A percentile compares a stretch with the other conserved stretches of the same genome.
phyloP scores from a whole-genome alignment of 768 basidiomycete species.

The Leccinum longicurvipes region DNA sequence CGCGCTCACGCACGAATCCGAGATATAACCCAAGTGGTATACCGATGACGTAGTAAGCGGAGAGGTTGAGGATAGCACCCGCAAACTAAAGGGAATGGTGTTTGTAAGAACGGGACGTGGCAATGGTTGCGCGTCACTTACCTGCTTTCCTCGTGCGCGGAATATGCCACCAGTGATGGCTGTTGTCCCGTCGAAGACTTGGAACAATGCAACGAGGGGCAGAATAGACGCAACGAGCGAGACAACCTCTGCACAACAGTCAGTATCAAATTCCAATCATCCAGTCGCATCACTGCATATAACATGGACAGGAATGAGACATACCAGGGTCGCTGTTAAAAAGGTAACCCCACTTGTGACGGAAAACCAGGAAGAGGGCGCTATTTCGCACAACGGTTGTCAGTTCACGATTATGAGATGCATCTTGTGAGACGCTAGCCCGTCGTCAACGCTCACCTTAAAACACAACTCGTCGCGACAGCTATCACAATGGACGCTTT shows the following conservation, averaged over 20 bases:
- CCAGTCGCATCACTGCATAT: not conserved
- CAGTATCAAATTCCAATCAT: not conserved
- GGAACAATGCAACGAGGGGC: slow-evolving; percentile 74
- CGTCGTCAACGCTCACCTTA: slow-evolving; percentile 44
- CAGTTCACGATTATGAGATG: not conserved
- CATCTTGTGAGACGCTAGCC: not conserved
- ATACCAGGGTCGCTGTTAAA: slow-evolving; percentile 69
- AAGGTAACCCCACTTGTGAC: slow-evolving; percentile 64
- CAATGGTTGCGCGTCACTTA: slow-evolving; percentile 9
- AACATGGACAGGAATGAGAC: slow-evolving; percentile 6
- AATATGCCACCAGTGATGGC: slow-evolving; percentile 75
- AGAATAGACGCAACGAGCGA: slow-evolving; percentile 57
- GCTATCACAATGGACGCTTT: slow-evolving; percentile 64
- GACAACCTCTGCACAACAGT: slow-evolving; percentile 39
- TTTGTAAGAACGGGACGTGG: not conserved
- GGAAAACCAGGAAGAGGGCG: slow-evolving; percentile 54
- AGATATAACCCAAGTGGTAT: slow-evolving; percentile 83
- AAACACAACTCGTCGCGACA: slow-evolving; percentile 58
- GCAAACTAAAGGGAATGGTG: slow-evolving; percentile 41
- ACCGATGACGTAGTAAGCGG: slow-evolving; percentile 79
- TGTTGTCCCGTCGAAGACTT: slow-evolving; percentile 79
- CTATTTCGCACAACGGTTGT: slow-evolving; percentile 31
- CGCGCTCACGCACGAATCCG: slow-evolving; percentile 56
- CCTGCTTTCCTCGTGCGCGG: slow-evolving; percentile 79
- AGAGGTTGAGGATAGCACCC: slow-evolving; percentile 61